Percentiles rank a stretch among this genome's conserved stretches.
Conservation (phyloP, 805 yeast genomes). For the Candida oleophila region DNA sequence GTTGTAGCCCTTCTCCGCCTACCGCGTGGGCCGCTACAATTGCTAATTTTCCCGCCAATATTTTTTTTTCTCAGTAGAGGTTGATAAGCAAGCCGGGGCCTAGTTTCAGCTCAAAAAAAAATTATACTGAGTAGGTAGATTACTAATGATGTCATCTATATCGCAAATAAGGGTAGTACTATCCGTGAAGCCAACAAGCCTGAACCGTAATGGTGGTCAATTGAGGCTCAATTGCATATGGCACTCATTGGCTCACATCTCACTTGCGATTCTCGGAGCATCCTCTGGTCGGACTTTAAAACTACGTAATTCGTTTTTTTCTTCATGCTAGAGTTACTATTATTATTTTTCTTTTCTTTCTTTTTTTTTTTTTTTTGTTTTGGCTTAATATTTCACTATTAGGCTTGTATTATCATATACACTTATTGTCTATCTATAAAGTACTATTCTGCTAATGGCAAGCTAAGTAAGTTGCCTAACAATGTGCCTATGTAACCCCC, state of each 20-base stretch:
- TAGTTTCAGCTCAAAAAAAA: too few species aligned
- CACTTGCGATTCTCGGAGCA: background rate
- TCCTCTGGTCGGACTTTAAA: background rate
- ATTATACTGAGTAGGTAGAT: too few species aligned
- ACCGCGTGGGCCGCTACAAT: background rate
- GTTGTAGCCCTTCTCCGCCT: background rate
- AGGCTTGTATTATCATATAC: background rate
- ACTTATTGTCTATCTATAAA: background rate
- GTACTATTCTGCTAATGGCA: background rate
- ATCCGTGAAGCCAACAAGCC: too few species aligned
- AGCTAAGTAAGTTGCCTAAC: conserved; percentile 46
- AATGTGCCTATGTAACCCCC: conserved; percentile 79
- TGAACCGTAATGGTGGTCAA: too few species aligned
- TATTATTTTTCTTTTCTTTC: background rate
- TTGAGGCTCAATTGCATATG: too few species aligned
- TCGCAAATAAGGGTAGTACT: too few species aligned
- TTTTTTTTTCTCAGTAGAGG: background rate
- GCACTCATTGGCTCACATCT: too few species aligned
- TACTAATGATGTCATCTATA: too few species aligned
- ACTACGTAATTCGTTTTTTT: background rate
- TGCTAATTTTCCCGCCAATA: background rate
- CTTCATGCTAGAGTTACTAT: too few species aligned
- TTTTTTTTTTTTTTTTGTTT: background rate
- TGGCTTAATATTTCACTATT: background rate
- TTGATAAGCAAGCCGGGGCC: background rate